These are phyloP conservation scores for Leccinum imitatum DNA, from an alignment of 768 basidiomycete genomes.

Conservation along the genomic window DNA sequence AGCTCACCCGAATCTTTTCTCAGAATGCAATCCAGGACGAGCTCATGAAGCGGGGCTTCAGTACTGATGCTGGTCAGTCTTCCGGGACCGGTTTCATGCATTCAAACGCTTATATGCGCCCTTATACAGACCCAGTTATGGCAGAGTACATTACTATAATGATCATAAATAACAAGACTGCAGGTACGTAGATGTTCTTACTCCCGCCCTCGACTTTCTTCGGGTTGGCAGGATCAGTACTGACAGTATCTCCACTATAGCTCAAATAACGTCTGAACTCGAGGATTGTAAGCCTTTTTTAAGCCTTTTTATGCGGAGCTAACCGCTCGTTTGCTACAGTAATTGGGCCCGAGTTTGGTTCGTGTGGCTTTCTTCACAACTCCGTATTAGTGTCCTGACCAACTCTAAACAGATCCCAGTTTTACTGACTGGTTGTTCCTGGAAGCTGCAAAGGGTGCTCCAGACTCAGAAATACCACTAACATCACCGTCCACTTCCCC, in stretches of 20 bases:
- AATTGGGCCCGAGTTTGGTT: constrained; percentile 84
- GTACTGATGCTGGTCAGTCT: constrained; percentile 66
- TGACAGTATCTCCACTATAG: constrained; percentile 37
- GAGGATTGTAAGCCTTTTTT: constrained; percentile 60
- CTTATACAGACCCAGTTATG: constrained; percentile 74
- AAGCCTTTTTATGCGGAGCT: constrained; percentile 10
- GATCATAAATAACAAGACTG: constrained; percentile 90
- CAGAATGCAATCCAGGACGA: constrained; percentile 82
- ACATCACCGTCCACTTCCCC: constrained; percentile 30
- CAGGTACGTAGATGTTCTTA: constrained; percentile 44
- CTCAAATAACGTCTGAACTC: constrained; percentile 84
- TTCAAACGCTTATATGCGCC: constrained; percentile 10
- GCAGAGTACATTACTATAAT: constrained; percentile 94
- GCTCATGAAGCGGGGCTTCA: constrained; percentile 71
- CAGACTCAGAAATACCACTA: constrained; percentile 47
- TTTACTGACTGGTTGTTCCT: constrained; percentile 91
- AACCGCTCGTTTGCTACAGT: constrained; percentile 34
- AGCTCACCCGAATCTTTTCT: constrained; percentile 15
- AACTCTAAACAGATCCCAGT: constrained; percentile 55
- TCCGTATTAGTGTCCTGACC: constrained; percentile 3
- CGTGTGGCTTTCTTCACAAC: constrained; percentile 20
- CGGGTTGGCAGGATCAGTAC: neutral
- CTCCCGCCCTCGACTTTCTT: neutral
- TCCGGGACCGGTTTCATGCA: constrained; percentile 5
- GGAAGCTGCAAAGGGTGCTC: constrained; percentile 71